These are phyloP conservation scores for Anthoceros angustus DNA, from an alignment of 225 moss, liverwort and hornwort species.

Conservation along the genomic window DNA sequence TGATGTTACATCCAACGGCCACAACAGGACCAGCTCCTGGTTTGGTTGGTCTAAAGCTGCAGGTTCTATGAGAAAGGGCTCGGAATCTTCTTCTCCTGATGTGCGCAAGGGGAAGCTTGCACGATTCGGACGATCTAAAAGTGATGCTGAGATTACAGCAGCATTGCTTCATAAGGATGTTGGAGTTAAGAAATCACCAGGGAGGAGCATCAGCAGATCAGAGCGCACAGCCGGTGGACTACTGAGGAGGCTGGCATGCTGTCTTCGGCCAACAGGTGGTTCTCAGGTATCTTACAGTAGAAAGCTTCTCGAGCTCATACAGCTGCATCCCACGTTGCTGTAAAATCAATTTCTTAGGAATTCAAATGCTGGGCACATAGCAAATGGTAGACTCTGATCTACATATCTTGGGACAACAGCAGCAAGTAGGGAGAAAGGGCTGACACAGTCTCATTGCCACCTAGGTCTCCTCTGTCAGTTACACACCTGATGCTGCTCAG, in stretches of 20 bases:
- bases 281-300: neutral
- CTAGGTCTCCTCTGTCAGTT: neutral
- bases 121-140: neutral
- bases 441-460: neutral
- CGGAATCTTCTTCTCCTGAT: neutral
- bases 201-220: neutral
- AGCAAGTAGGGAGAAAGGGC: neutral
- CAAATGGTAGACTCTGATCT: too few species aligned
- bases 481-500: neutral
- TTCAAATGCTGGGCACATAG: too few species aligned
- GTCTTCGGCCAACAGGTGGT: neutral
- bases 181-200: neutral
- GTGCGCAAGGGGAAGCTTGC: neutral
- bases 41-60: neutral
- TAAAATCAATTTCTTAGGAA: too few species aligned
- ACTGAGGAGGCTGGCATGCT: neutral
- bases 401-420: too few species aligned
- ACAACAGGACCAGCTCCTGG: neutral
- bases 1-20: neutral
- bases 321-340: too few species aligned
- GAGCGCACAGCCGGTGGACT: constrained; percentile 2
- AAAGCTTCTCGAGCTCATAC: neutral
- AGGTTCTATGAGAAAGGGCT: neutral
- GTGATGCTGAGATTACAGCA: neutral
- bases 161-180: neutral